These are phyloP conservation scores for Blastomyces gilchristii DNA, from an alignment of 2,329 filamentous ascomycete genomes.

Conservation along the genomic window DNA sequence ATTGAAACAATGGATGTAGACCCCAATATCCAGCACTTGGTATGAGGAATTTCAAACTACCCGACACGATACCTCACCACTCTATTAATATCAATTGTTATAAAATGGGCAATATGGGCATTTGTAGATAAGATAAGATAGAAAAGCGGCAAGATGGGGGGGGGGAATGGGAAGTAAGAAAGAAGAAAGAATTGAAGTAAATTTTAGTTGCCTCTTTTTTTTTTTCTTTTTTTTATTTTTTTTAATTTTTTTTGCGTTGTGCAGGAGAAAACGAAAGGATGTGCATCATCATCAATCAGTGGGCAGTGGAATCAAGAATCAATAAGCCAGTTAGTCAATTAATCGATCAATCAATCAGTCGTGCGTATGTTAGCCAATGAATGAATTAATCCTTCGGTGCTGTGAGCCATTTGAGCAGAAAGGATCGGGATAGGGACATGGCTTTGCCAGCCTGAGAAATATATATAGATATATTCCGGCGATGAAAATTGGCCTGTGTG, in stretches of 20 bases:
- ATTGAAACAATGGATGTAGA: neutral
- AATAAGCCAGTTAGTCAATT: neutral
- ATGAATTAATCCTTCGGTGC: neutral
- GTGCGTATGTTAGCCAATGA: neutral
- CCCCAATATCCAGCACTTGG: slow-evolving; percentile 12
- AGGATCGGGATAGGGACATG: neutral
- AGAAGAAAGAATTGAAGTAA: neutral
- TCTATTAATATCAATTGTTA: neutral
- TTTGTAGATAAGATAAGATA: neutral
- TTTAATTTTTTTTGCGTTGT: neutral
- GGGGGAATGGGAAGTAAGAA: neutral
- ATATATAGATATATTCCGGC: neutral
- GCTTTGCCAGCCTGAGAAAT: neutral
- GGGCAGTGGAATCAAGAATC: neutral
- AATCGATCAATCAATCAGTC: neutral
- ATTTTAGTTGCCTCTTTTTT: neutral
- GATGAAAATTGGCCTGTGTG: neutral
- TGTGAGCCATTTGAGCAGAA: neutral
- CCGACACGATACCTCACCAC: neutral
- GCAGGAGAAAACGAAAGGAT: neutral
- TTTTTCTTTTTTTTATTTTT: neutral
- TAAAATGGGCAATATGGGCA: neutral
- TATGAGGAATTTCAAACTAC: slow-evolving; percentile 8
- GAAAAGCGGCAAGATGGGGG: neutral
- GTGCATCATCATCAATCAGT: neutral